Evolutionary conservation across 2,329 filamentous ascomycete species (phyloP).

Genomic region (Colletotrichum higginsianum): DNA sequence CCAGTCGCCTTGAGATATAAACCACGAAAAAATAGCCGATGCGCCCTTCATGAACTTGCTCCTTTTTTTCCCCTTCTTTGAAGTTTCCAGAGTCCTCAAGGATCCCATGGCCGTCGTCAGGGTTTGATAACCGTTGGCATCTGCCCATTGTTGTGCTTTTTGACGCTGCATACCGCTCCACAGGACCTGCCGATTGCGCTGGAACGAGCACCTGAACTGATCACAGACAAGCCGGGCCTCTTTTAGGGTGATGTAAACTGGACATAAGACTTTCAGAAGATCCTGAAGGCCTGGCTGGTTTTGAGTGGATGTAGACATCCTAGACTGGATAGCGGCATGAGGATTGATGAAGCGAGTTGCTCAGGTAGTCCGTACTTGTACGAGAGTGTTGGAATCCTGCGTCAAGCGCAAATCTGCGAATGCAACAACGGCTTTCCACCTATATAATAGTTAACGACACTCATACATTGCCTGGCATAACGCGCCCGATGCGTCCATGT

Average conservation of each 20-base stretch:
- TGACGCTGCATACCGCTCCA: neutral
- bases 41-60: constrained; percentile 2
- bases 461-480: no score
- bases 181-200: neutral
- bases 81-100: neutral
- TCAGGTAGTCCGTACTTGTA: neutral
- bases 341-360: no score
- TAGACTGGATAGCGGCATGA: accelerated
- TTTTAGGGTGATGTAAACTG: neutral
- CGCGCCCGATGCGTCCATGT: no score
- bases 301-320: neutral
- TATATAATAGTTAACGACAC: no score
- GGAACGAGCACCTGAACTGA: neutral
- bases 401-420: no score
- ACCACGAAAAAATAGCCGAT: neutral
- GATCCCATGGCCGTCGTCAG: neutral
- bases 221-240: neutral
- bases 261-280: neutral
- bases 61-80: neutral
- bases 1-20: neutral
- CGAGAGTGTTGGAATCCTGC: no score
- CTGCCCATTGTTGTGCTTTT: neutral
- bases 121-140: neutral
- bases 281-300: neutral
- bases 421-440: no score